These are phyloP conservation scores for Chaetomium olivaceum DNA, from an alignment of 2,329 filamentous ascomycete species.

Conservation along the genomic window DNA sequence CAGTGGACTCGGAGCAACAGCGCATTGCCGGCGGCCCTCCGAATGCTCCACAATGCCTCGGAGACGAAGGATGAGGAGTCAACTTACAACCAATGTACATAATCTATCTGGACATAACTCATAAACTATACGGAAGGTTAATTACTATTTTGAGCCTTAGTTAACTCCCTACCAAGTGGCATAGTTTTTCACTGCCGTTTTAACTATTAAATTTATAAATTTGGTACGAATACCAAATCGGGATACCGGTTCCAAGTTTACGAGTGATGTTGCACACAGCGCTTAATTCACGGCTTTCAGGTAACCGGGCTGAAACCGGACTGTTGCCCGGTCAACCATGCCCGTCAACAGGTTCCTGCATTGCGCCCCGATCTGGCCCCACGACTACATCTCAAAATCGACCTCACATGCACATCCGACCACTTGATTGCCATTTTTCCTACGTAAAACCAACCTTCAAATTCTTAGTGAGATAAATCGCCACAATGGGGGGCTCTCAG, in stretches of 20 bases:
- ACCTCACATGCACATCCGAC: neutral
- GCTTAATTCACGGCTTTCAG: neutral
- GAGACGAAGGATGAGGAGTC: neutral
- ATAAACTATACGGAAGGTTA: neutral
- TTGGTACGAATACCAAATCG: neutral
- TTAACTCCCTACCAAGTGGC: neutral
- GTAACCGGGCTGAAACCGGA: neutral
- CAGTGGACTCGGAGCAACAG: conserved; percentile 10
- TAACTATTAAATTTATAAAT: neutral
- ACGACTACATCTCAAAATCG: neutral
- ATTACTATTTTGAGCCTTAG: neutral
- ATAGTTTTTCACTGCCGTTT: neutral
- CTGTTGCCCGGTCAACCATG: neutral
- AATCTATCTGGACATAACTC: too few species aligned
- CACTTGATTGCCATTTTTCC: neutral
- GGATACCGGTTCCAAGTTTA: too few species aligned
- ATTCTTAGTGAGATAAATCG: conserved; percentile 3
- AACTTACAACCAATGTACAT: neutral
- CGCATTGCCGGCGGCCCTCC: conserved; percentile 16
- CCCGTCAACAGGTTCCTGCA: neutral
- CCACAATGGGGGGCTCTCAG: conserved; percentile 38
- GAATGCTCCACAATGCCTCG: neutral
- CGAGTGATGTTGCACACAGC: neutral
- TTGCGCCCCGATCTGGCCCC: neutral
- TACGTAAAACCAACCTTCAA: neutral